These are phyloP conservation scores for Lecanosticta acicola DNA, from an alignment of 2,329 filamentous ascomycete species.

Conservation along the genomic window DNA sequence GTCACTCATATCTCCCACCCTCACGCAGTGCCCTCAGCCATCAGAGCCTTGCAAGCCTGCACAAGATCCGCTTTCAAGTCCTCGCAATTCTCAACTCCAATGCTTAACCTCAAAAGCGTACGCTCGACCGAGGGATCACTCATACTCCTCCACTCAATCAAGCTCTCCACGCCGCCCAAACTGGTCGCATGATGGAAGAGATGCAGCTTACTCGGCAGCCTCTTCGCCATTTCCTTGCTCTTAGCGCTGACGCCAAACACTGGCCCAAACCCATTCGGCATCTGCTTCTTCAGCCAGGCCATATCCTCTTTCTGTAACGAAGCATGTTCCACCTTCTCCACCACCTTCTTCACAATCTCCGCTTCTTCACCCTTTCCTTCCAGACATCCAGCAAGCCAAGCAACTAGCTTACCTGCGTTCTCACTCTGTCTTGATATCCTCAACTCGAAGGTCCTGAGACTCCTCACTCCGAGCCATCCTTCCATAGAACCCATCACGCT, in stretches of 20 bases:
- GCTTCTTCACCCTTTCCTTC: constrained; percentile 34
- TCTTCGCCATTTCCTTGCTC: constrained; percentile 55
- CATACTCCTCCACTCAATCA: constrained; percentile 96
- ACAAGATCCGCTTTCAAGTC: constrained; percentile 74
- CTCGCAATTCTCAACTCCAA: constrained; percentile 81
- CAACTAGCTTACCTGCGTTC: constrained; percentile 63
- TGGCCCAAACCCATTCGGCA: constrained; percentile 84
- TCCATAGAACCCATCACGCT: constrained; percentile 84
- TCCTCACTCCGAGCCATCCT: constrained; percentile 84
- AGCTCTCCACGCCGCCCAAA: constrained; percentile 84
- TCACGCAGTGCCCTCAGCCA: background rate
- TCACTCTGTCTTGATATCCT: constrained; percentile 70
- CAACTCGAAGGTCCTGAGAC: constrained; percentile 77
- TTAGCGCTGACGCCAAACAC: constrained; percentile 74
- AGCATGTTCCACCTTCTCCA: constrained; percentile 61
- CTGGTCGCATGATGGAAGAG: constrained; percentile 95
- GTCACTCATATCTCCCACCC: background rate
- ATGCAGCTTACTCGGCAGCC: constrained; percentile 68
- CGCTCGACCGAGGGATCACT: constrained; percentile 68
- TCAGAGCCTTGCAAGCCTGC: constrained; percentile 57
- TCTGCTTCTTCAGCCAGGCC: constrained; percentile 73
- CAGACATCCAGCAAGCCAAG: constrained; percentile 58
- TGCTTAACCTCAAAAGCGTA: constrained; percentile 69
- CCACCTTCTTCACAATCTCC: constrained; percentile 46
- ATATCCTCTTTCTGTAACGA: constrained; percentile 66